Conservation (phyloP, 202 grass and related monocot genomes). For the Setaria viridis region DNA sequence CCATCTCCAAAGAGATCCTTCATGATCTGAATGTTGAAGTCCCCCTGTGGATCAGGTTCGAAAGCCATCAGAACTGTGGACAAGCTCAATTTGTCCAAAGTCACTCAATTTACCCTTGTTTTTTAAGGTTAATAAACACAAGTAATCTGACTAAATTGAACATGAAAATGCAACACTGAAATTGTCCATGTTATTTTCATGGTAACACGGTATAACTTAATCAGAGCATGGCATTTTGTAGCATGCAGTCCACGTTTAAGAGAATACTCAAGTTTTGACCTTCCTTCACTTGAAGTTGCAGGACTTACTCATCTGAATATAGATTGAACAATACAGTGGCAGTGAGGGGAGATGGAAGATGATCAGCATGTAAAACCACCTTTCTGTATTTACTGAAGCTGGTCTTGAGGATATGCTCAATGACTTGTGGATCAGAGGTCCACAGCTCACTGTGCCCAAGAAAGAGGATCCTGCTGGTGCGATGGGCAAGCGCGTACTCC, state of each 20-base stretch:
- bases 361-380: conserved; percentile 42
- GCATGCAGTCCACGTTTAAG: not conserved
- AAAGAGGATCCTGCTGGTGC: conserved; percentile 54
- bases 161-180: not conserved
- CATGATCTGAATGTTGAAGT: conserved; percentile 42
- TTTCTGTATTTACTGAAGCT: conserved; percentile 89
- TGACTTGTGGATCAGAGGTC: conserved; percentile 61
- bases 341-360: not conserved
- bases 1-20: conserved; percentile 77
- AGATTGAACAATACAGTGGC: not conserved
- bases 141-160: not conserved
- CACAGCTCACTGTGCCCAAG: conserved; percentile 52
- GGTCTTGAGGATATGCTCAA: conserved; percentile 75
- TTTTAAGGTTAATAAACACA: not conserved
- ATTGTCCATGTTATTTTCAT: not conserved
- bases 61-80: not conserved
- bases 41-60: conserved; percentile 48
- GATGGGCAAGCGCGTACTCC: conserved; percentile 36
- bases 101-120: not conserved
- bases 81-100: not conserved
- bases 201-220: not conserved
- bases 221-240: not conserved
- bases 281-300: conserved; percentile 6
- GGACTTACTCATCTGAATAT: not conserved
- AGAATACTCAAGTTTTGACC: conserved; percentile 9